Evolutionary conservation across 2,329 filamentous ascomycete species (phyloP), one percentile per base, ranked within the genome.

Genomic region (Fusarium irregulare): DNA sequence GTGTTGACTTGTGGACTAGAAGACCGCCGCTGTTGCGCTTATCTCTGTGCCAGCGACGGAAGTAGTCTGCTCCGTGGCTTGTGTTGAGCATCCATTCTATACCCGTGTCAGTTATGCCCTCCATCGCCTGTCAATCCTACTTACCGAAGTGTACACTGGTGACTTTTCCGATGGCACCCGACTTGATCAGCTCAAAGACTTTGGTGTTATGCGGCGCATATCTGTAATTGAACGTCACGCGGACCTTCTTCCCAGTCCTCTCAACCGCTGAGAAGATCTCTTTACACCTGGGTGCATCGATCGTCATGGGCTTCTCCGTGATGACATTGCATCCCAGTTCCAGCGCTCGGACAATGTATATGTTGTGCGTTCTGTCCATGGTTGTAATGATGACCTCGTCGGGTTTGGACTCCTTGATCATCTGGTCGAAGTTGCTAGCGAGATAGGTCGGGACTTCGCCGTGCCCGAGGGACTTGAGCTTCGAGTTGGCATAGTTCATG

Each of bases 231-330:
- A 90, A 90, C 0, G 86, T 86, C 1, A 90, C 87, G 18, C 88
- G 83, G 6, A 89, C 82, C 41, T 82, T 81, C 14, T 83, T 80
- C 4, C 79, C 80, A 0, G 76, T 76, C 44, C 68, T 58, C 23
- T 76, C 68, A 1, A 76, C 75, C 6, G 75, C 75, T 14, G 66
- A 68, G 18, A 76, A 83, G 61, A 90, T 89, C 51, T 83, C 80
- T 9, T 77, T 80, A 40, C 86, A 88, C 4, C 86, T 83, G 3
- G 83, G 80, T 1, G 82, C 85, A 71, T 90, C 87, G 70, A 89
- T 86, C 1, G 88, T 90, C 88, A 90, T 89, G 7, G 88, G 88
- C 76, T 90, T 90, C 73, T 90, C 88, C 0, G 86, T 89, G n/a
- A 90, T 81, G 1, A 89, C 87, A 64, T 86, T 84, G 71, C 87